Evolutionary conservation across 495 filamentous ascomycete species (phyloP).

Genomic region (Amorphotheca resinae): DNA sequence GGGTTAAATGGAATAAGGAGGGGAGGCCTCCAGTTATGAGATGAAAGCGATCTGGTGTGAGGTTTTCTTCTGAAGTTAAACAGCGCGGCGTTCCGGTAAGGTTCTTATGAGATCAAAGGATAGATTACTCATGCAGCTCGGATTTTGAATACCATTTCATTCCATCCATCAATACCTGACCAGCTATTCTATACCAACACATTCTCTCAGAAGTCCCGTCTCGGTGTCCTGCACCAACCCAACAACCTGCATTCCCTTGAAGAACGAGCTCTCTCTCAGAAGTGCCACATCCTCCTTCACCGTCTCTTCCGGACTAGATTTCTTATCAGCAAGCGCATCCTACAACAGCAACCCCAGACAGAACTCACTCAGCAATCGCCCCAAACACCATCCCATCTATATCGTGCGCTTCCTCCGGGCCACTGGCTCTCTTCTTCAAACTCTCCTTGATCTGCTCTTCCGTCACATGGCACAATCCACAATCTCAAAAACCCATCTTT

Average conservation of each 20-base stretch:
- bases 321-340: not conserved
- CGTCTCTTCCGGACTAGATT: constrained; percentile 9
- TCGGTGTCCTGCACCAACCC: constrained; percentile 19
- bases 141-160: not conserved
- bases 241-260: constrained; percentile 16
- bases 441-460: not conserved
- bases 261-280: constrained; percentile 10
- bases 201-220: constrained; percentile 11
- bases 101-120: not conserved
- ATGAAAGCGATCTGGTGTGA: constrained; percentile 35
- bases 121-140: not conserved
- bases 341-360: not conserved
- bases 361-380: not conserved
- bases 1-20: constrained; percentile 96
- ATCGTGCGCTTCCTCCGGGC: not conserved
- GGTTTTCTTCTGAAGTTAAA: constrained; percentile 6
- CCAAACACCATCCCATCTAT: constrained; percentile 2
- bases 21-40: constrained; percentile 84
- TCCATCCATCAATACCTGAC: not conserved
- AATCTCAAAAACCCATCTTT: not conserved
- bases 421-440: not conserved
- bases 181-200: constrained; percentile 4
- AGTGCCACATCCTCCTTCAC: constrained; percentile 16
- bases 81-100: constrained; percentile 11
- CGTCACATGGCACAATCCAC: not conserved